Conservation (phyloP, 164 flowering plant species). For the Annona squamosa region DNA sequence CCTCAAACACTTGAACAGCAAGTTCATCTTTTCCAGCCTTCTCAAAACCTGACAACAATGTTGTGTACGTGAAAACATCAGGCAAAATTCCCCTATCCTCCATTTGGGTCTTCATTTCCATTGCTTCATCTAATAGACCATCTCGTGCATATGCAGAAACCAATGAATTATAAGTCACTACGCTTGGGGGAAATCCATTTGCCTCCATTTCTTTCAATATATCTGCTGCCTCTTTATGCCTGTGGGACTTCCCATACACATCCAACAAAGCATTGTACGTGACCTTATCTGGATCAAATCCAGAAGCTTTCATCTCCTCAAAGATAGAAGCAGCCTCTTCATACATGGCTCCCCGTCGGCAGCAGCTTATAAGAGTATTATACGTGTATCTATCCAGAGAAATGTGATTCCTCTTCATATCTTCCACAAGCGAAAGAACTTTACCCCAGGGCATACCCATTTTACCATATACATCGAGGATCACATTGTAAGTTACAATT, state of each 20-base stretch:
- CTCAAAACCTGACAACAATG: slow-evolving; percentile 83
- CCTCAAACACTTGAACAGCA: slow-evolving; percentile 67
- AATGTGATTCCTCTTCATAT: slow-evolving; percentile 65
- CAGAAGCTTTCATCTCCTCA: slow-evolving; percentile 68
- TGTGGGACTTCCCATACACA: slow-evolving; percentile 83
- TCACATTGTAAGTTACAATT: slow-evolving; percentile 78
- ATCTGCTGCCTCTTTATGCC: slow-evolving; percentile 68
- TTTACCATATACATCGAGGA: slow-evolving; percentile 84
- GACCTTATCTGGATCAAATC: slow-evolving; percentile 74
- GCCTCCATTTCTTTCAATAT: slow-evolving; percentile 73
- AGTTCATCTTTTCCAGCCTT: slow-evolving; percentile 82
- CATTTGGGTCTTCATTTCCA: slow-evolving; percentile 62
- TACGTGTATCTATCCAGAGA: slow-evolving; percentile 77
- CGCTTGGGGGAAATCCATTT: slow-evolving; percentile 58
- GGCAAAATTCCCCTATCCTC: slow-evolving; percentile 60
- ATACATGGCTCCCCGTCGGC: slow-evolving; percentile 67
- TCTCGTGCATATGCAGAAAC: slow-evolving; percentile 77
- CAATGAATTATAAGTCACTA: slow-evolving; percentile 80
- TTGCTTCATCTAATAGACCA: slow-evolving; percentile 76
- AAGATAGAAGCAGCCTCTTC: slow-evolving; percentile 72
- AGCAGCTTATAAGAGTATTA: slow-evolving; percentile 82
- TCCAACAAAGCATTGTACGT: slow-evolving; percentile 88
- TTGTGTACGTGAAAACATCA: slow-evolving; percentile 87
- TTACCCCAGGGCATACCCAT: slow-evolving; percentile 89
- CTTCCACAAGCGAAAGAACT: slow-evolving; percentile 45